Evolutionary conservation across 305 asterid genomes (phyloP), one percentile per base, ranked within the genome.

Genomic region (Striga hermonthica): DNA sequence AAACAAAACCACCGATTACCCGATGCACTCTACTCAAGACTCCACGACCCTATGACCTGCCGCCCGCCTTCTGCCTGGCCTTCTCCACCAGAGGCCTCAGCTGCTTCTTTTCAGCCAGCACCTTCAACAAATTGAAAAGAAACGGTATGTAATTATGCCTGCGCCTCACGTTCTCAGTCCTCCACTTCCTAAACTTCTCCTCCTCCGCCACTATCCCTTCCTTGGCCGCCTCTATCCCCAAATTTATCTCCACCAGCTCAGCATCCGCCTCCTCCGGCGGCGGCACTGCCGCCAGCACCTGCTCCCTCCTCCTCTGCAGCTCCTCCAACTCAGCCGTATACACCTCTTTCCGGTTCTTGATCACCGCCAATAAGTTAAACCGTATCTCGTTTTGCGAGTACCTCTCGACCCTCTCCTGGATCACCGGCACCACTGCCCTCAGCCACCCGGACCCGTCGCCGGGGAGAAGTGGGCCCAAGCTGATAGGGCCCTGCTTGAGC

Each of bases 21-120:
- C 1, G 6, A 10, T 50, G 9, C 57, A 7, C 22, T 11, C 8
- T 50, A 39, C 44, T 39, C 44, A 1, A 39, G 31, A 4, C 9
- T 11, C 56, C 57, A 9, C 16, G 6, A 5, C 75, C 52, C 60
- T 60, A 69, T 72, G 90, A 80, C 72, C 77, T 82, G 66, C 82
- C 70, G 1, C n/a, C n/a, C n/a, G 88, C 77, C 77, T 88, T 90
- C 81, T 90, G 96, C 73, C 86, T 93, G 66, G 99, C 99, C 86
- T 90, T 93, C 54, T 90, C 97, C 53, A 93, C 88, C 67, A 93
- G 93, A 75, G 99, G 97, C 77, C 99, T 90, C 83, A 90, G 78
- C 86, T 90, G 96, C 85, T 93, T 90, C 90, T 93, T 93, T 69
- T 93, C 99, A 11, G 99, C 99, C 62, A 93, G 97, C 59, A 90